Evolutionary conservation across 441 rosid genomes (phyloP), one percentile per base, ranked within the genome.

Genomic region (Corymbia calophylla): DNA sequence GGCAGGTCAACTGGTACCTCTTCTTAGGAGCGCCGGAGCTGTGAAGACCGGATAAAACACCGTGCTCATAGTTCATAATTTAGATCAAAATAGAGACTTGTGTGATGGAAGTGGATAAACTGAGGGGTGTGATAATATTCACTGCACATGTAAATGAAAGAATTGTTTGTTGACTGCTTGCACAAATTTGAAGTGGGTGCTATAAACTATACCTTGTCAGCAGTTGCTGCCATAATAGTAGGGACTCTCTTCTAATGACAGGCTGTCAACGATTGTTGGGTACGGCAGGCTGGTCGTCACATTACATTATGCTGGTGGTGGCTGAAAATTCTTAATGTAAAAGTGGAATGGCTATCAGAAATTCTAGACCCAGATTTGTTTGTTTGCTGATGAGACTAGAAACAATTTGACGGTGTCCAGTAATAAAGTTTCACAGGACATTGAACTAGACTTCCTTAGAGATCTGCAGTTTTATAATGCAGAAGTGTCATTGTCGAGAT

Each of bases 1-100:
- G 15, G 81, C 81, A 18, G 81, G 48, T 54, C 80, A 47, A n/a
- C 60, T 86, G 25, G 14, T 86, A 55, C 87, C 55, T 21, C 87
- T 86, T 86, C 73, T 82, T 44, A 62, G 77, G 77, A 53, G 62
- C 14, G 68, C 58, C 19, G 62, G 87, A 47, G 90, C 90, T 19
- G 47, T 70, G 48, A 1, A 19, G 25, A 32, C 48, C 7, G 12
- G 35, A 9, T 70, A 70, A 70, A 35, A 8, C 6, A 6, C 21
- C 12, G 27, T 9, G 48, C 81, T 35, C 15, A 18, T 35, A 18
- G 81, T 18, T 19, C 8, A 39, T 39, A 39, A 39, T 39, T 39
- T 39, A 39, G 44, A 39, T 39, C 44, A 56, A 23, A 29, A 56
- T 25, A 56, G 62, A 56, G 62, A 56, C 62, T 56, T 56, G 62